Evolutionary conservation across 176 grass and related monocot genomes (phyloP), one percentile per base, ranked within the genome.

Genomic region (Cenchrus fungigraminus): DNA sequence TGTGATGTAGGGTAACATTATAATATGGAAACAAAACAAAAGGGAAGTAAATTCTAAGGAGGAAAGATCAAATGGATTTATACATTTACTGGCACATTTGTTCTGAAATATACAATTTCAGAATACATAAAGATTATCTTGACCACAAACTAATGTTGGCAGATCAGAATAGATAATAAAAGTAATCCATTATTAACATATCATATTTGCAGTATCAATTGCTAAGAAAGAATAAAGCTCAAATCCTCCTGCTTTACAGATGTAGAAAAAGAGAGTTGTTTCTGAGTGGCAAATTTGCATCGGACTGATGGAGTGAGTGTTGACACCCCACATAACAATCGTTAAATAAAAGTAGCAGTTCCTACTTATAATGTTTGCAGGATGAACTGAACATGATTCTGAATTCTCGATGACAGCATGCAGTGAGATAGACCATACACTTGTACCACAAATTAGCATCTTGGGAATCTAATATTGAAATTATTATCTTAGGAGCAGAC

Each of bases 141-240:
- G 46, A 73, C 76, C 76, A 77, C 71, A 64, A 87, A 87, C 9
- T 66, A 51, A 66, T n/a, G 20, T 59, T 74, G 19, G 67, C 45
- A 79, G 60, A 90, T 87, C 84, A 74, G 80, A 87, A 83, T 37
- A 79, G 60, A 83, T 90, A 68, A 76, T 80, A 76, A 84, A 86
- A 75, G 81, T 69, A 57, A 55, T 81, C 53, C 46, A 69, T 60
- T 75, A 52, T 22, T 29, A 52, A 65, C 44, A 70, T 73, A 31
- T 71, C 45, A 72, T 77, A 52, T 64, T 82, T 45, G 46, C 45
- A 71, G 46, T 82, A 82, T 77, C 78, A 60, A 71, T 45, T 82
- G 57, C 56, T 62, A 59, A 83, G 67, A 16, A 75, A 75, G 63
- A 75, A 71, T 87, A 43, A 74, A 73, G 37, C 61, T 56, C 55